Evolutionary conservation across 352 stramenopile species (phyloP), one percentile per base, ranked within the genome.

Genomic region (Peronosclerospora sorghi): DNA sequence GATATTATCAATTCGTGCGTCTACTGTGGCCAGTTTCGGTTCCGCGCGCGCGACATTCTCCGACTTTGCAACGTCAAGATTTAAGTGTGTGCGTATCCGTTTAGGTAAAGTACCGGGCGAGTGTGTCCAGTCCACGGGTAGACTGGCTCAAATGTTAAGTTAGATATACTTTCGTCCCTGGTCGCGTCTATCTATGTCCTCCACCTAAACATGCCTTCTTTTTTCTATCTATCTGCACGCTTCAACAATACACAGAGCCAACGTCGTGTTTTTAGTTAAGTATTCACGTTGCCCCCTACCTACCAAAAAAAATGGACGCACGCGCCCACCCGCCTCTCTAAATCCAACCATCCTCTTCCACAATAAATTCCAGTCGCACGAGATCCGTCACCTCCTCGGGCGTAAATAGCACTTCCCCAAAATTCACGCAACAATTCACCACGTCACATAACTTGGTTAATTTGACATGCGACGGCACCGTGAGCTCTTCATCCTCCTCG

Each of bases 291-390:
- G n/a, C 28, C 13, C 3, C 28, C 8, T 32, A 4, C 13, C 13
- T 4, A 15, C 28, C 8, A 32, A 15, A 32, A 56, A 64, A 61
- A 61, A 65, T 27, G 17, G 5, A 10, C 28, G 27, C 28, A 34
- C 28, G 3, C 28, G 15, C 4, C 8, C 3, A 9, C 13, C 8
- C 2, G 5, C 32, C 24, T 28, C 26, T 29, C 73, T 82, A 87
- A 42, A 87, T 84, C 75, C 75, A 87, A 23, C 75, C 75, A 53
- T 87, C 75, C 51, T 87, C 75, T 50, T 87, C 75, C 1, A 86
- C 73, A 42, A 87, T 68, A 49, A 85, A 83, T 66, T 87, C 66
- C 38, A 87, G 65, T 21, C 62, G 73, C 32, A 83, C 71, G 37
- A 87, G 56, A 36, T 87, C 69, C 30, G 67, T 63, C 8, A 87